Base-by-base conservation (phyloP, 1,284 basidiomycete genomes). In the Marasmius sp. region DNA sequence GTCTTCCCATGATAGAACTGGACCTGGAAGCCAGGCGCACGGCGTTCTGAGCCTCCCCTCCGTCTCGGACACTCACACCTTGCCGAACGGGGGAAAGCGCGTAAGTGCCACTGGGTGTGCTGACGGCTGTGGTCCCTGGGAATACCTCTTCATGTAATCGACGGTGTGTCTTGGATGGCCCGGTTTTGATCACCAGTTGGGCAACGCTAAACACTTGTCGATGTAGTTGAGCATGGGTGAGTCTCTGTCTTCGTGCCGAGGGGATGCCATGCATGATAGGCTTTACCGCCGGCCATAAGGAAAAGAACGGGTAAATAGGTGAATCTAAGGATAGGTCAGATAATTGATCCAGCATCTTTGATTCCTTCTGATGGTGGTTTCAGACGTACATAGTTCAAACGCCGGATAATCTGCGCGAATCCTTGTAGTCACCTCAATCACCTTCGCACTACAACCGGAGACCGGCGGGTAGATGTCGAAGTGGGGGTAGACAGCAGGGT, bases 401-500 rank as follows among this genome's bases (percentile, higher is more conserved):
- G 16, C 58, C 38, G 22, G 43, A 8, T 54, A 52, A 20, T 61
- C 39, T 53, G 48, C 57, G 33, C 49, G n/a, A 58, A 43, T 54
- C 38, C 47, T 64, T 49, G 34, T 50, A 0, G 58, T 49, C 45
- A 67, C 27, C 48, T 55, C 58, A 43, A 27, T 27, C 27, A 27
- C 27, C 27, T 27, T 27, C 27, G 27, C 27, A 27, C 5, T 27
- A 5, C 27, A 27, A 34, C 53, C 51, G 20, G 47, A 57, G 34
- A 58, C 60, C 60, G 59, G 65, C 67, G 16, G 67, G 48, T 63
- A 63, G 6, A 63, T 27, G 22, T 50, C 50, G n/a, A 63, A 60
- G 37, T 58, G 43, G 14, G 80, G 79, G 63, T 80, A 79, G 20
- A 69, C 68, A 41, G 72, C 68, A 38, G 72, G 70, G 62, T 76